phyloP scores from a whole-genome alignment of 2,329 filamentous ascomycete genomes.

The Aspergillus hortae region DNA sequence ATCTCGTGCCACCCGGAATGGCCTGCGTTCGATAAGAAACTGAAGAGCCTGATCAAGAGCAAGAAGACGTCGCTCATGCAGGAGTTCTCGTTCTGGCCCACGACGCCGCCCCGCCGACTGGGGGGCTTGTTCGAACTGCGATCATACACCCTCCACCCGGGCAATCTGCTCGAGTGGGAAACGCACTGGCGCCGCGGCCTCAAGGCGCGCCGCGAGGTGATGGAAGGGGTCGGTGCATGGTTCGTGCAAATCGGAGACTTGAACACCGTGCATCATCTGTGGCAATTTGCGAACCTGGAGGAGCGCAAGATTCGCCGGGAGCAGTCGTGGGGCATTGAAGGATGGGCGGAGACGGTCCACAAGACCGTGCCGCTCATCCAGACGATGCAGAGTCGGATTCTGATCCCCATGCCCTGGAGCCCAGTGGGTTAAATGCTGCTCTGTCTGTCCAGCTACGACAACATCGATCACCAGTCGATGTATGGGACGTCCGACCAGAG shows the following conservation, averaged over 20 bases:
- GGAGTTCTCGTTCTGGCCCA: conserved; percentile 99
- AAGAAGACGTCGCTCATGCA: conserved; percentile 96
- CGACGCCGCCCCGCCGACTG: conserved; percentile 80
- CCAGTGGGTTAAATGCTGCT: conserved; percentile 66
- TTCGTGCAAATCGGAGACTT: conserved; percentile 97
- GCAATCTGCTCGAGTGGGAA: conserved; percentile 97
- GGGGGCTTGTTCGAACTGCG: conserved; percentile 94
- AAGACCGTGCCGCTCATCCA: conserved; percentile 98
- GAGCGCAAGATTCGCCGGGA: conserved; percentile 87
- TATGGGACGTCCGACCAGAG: too few relatives aligned
- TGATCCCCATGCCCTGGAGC: conserved; percentile 95
- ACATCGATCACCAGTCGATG: too few relatives aligned
- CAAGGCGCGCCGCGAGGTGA: conserved; percentile 86
- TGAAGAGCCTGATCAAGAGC: conserved; percentile 77
- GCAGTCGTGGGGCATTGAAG: conserved; percentile 91
- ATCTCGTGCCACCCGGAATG: conserved; percentile 83
- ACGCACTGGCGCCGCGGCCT: conserved; percentile 94
- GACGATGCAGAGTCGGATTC: conserved; percentile 88
- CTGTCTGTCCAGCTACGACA: not conserved
- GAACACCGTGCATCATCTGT: conserved; percentile 96
- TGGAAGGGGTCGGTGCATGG: conserved; percentile 98
- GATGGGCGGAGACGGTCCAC: conserved; percentile 96
- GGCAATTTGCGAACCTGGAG: conserved; percentile 97
- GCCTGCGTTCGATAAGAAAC: conserved; percentile 74
- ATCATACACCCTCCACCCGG: conserved; percentile 93